phyloP scores from a whole-genome alignment of 495 filamentous ascomycete species.

The Penicillium manginii region DNA sequence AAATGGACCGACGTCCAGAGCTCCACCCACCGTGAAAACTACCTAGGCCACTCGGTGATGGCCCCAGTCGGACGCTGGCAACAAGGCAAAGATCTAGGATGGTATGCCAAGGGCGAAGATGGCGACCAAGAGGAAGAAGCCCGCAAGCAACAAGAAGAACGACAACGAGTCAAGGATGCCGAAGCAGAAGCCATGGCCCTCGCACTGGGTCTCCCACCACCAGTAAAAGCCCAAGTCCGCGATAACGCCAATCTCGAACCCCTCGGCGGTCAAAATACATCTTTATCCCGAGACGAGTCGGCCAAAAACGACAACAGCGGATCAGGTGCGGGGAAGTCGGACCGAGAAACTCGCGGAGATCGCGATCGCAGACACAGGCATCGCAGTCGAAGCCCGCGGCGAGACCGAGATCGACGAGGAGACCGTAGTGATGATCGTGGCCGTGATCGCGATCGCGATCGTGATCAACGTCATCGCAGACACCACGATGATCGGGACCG shows the following conservation, averaged over 20 bases:
- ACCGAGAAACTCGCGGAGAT: slow-evolving; percentile 27
- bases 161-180: slow-evolving; percentile 81
- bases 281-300: slow-evolving; percentile 21
- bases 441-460: slow-evolving; percentile 41
- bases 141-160: slow-evolving; percentile 70
- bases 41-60: slow-evolving; percentile 94
- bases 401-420: slow-evolving; percentile 32
- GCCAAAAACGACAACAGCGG: background rate
- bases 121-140: slow-evolving; percentile 61
- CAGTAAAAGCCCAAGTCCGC: slow-evolving; percentile 35
- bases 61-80: slow-evolving; percentile 97
- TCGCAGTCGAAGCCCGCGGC: slow-evolving; percentile 40
- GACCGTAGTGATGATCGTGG: slow-evolving; percentile 37
- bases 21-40: slow-evolving; percentile 91
- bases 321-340: slow-evolving; percentile 21
- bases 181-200: slow-evolving; percentile 87
- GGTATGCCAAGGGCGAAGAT: slow-evolving; percentile 80
- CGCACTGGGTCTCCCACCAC: slow-evolving; percentile 78
- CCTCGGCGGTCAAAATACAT: slow-evolving; percentile 37
- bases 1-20: slow-evolving; percentile 93
- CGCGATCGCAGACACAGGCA: slow-evolving; percentile 35
- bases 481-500: slow-evolving; percentile 38
- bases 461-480: slow-evolving; percentile 41
- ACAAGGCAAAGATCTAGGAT: slow-evolving; percentile 79
- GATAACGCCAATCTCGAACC: slow-evolving; percentile 50